phyloP scores from a whole-genome alignment of 495 filamentous ascomycete species.

The Paragyromitra xinjiangensis region DNA sequence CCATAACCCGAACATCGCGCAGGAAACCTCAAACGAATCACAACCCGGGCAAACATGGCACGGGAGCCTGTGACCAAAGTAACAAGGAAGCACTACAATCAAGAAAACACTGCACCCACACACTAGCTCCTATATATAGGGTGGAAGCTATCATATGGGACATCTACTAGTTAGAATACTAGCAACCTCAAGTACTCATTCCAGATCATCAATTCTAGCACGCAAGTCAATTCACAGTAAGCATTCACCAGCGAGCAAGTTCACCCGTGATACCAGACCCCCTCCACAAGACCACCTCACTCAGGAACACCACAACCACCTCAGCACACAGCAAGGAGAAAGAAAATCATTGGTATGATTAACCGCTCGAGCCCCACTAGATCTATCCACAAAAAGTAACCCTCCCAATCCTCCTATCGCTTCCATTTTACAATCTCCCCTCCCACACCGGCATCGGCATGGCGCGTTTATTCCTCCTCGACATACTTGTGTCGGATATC shows the following conservation, averaged over 20 bases:
- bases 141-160: no score
- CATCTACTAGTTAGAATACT: no score
- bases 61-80: not conserved
- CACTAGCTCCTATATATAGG: no score
- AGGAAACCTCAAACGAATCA: not conserved
- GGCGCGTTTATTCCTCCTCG: conserved; percentile 67
- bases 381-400: conserved; percentile 36
- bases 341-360: conserved; percentile 31
- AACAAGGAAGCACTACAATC: not conserved
- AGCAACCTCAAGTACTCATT: no score
- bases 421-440: conserved; percentile 4
- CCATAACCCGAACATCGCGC: no score
- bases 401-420: not conserved
- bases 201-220: no score
- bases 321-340: not conserved
- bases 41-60: not conserved
- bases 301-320: not conserved
- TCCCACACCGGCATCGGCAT: not conserved
- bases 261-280: not conserved
- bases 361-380: conserved; percentile 3
- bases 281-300: not conserved
- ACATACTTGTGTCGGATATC: conserved; percentile 92
- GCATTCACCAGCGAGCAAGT: no score
- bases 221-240: no score
- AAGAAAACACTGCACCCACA: not conserved